These are phyloP conservation scores for Verbascum thapsus DNA, from an alignment of 257 asterid genomes.

Conservation along the genomic window DNA sequence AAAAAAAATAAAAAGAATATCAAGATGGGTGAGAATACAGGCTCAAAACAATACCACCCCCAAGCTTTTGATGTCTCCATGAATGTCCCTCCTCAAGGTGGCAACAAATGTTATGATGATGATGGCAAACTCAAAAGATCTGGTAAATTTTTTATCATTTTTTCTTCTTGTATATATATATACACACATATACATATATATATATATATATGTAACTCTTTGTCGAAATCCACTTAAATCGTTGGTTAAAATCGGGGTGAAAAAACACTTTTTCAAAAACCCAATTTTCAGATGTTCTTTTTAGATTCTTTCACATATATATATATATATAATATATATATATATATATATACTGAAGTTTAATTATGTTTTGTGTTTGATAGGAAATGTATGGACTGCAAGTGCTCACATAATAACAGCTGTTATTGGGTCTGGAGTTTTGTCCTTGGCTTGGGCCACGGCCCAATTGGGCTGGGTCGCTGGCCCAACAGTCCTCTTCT, in stretches of 20 bases:
- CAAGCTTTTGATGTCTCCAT: conserved; percentile 52
- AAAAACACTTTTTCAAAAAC: too few species aligned
- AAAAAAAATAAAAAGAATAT: not conserved
- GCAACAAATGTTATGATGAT: conserved; percentile 48
- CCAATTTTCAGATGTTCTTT: too few species aligned
- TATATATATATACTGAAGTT: too few species aligned
- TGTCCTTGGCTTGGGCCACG: conserved; percentile 52
- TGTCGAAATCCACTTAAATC: too few species aligned
- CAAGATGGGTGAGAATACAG: conserved; percentile 54
- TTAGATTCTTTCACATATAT: too few species aligned
- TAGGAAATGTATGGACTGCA: conserved; percentile 53
- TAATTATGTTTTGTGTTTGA: not conserved
- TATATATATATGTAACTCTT: too few species aligned
- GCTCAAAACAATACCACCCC: conserved; percentile 34
- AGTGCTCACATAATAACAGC: conserved; percentile 61
- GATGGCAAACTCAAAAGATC: conserved; percentile 54
- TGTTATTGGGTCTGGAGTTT: conserved; percentile 52
- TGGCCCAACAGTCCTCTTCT: conserved; percentile 45
- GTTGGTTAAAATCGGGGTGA: too few species aligned
- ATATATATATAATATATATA: too few species aligned
- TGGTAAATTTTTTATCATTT: conserved; percentile 25
- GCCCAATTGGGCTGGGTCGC: conserved; percentile 60
- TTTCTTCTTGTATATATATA: too few species aligned
- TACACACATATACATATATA: too few species aligned
- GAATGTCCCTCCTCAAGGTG: conserved; percentile 37